Base-by-base conservation (phyloP, 1,284 basidiomycete genomes). In the Inonotus hispidus region DNA sequence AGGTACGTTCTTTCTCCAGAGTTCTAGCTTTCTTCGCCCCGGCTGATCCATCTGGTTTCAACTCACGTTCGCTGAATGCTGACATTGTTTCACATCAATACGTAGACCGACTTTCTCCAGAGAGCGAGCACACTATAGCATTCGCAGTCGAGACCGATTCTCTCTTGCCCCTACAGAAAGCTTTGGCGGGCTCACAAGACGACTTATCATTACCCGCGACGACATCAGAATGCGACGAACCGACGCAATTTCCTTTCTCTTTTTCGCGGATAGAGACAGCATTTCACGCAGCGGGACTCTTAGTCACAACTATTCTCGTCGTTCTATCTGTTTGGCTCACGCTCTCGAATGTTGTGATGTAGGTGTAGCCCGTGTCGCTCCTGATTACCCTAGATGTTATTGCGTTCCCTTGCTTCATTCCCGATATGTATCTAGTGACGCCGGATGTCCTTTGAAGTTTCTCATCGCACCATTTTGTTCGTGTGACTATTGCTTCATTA, bases 321-420 rank as follows among this genome's bases (percentile, higher is more conserved):
- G 56, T 53, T 27, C 32, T 62, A 13, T 62, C 61, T 39, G 29
- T 62, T 21, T 62, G 57, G 56, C 57, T 62, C 29, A 62, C 61
- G 6, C 32, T 62, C 23, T 56, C 61, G 19, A 55, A 54, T 8
- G 50, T 61, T 38, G 43, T 19, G 27, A 53, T 61, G 55, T 61
- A 43, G 35, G 23, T 38, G 19, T 54, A 43, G 23, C 21, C 21
- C 25, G 11, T 1, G 2, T 4, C 13, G 7, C 1, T 49, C 8
- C 46, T 49, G 10, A 27, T 25, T 49, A 49, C 25, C 46, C 6
- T 27, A 27, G 19, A 49, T 1, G 46, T 27, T 49, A 21, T 25
- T 10, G 4, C 8, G 5, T 49, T 32, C 8, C 32, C 32, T 32
- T 32, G 32, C 32, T 32, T 32, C n/a, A n/a, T n/a, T n/a, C n/a